These are phyloP conservation scores for Ophiocytium majus DNA, from an alignment of 352 stramenopile genomes.

Conservation along the genomic window DNA sequence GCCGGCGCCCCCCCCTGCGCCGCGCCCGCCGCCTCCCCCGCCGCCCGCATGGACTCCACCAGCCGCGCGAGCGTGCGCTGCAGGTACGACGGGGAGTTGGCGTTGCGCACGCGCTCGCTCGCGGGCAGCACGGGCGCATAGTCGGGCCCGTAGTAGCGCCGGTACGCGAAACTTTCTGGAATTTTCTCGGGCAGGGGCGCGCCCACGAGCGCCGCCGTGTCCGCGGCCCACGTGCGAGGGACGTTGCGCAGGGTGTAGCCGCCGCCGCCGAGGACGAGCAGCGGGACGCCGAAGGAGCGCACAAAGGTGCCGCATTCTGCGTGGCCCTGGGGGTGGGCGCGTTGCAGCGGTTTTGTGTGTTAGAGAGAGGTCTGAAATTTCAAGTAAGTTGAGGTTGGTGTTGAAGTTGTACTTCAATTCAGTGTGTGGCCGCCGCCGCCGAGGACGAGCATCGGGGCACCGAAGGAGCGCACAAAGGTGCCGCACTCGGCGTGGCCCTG, in stretches of 20 bases:
- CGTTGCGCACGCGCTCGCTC: background rate
- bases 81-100: background rate
- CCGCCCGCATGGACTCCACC: background rate
- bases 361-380: no score
- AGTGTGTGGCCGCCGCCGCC: constrained; percentile 95
- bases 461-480: constrained; percentile 90
- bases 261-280: constrained; percentile 90
- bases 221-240: constrained; percentile 86
- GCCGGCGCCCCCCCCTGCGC: no score
- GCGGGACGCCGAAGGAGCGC: constrained; percentile 91
- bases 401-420: no score
- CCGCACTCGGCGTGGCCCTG: constrained; percentile 93
- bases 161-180: background rate
- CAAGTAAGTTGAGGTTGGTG: no score
- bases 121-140: background rate
- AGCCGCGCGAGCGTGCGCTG: background rate
- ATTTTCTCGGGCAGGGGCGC: constrained; percentile 60
- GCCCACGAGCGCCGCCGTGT: constrained; percentile 87
- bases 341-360: no score
- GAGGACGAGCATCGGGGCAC: constrained; percentile 90
- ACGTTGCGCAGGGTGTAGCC: constrained; percentile 98
- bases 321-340: no score
- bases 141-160: background rate
- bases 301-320: constrained; percentile 93
- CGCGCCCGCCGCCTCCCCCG: no score